Percentiles rank a stretch among this genome's conserved stretches.
These are phyloP conservation scores for Coemansia sp. DNA, from an alignment of 192 early-diverging fungal species.

Conservation along the genomic window DNA sequence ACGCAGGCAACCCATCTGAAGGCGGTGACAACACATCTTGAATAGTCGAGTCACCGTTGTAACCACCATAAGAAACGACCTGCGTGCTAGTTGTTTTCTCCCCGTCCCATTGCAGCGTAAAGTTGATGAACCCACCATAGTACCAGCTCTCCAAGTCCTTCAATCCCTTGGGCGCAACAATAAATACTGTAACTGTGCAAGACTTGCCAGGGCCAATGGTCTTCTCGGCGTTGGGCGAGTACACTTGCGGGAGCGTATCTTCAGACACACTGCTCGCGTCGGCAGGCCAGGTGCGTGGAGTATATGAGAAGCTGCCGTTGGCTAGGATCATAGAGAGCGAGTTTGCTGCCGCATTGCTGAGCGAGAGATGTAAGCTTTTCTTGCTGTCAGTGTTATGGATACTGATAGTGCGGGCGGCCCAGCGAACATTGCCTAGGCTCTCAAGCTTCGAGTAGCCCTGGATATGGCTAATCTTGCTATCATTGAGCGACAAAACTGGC, in stretches of 20 bases:
- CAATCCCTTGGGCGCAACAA: slow-evolving; percentile 36
- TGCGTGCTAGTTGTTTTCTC: slow-evolving; percentile 4
- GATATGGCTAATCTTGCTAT: slow-evolving; percentile 20
- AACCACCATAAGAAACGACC: slow-evolving; percentile 47
- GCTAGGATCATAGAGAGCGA: slow-evolving; percentile 38
- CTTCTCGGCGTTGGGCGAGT: slow-evolving; percentile 1
- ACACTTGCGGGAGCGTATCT: slow-evolving; percentile 14
- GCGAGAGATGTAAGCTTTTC: slow-evolving; percentile 13
- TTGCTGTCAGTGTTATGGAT: slow-evolving; percentile 27
- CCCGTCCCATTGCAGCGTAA: slow-evolving; percentile 28
- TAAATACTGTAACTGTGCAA: slow-evolving; percentile 9
- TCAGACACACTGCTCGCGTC: not conserved
- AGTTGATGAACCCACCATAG: slow-evolving; percentile 47
- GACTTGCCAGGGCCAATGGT: slow-evolving; percentile 33
- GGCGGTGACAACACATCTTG: slow-evolving; percentile 24
- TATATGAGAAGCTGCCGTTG: slow-evolving; percentile 16
- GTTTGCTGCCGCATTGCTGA: slow-evolving; percentile 15
- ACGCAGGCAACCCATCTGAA: slow-evolving; percentile 11
- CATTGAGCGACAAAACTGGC: slow-evolving; percentile 55
- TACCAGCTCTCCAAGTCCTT: slow-evolving; percentile 41
- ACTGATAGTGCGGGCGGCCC: slow-evolving; percentile 25
- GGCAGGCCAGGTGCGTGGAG: slow-evolving; percentile 27
- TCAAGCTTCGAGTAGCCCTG: not conserved
- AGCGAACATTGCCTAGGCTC: slow-evolving; percentile 13
- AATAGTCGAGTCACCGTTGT: slow-evolving; percentile 40